Base-by-base conservation (phyloP, 73 alveolate species). In the Tetrahymena malaccensis region DNA sequence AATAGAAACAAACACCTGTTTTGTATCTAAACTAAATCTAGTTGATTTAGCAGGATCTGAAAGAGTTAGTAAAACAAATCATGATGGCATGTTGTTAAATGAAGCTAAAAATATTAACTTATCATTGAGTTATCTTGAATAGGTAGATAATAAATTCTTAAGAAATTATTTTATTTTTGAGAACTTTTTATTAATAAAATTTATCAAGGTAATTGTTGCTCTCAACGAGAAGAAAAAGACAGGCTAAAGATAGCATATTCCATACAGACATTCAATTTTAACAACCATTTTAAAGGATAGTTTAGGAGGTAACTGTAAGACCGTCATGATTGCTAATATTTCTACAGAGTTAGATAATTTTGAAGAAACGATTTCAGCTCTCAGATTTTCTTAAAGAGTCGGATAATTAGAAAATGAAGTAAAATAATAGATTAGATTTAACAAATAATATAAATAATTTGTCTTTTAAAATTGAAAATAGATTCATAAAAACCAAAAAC, bases 41-140 rank as follows among this genome's bases (percentile, higher is more conserved):
- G 99, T 98, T 13, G 99, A 98, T 96, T 96, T 98, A 94, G 99
- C 99, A 3, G 99, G 99, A n/a, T 97, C 99, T 93, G 99, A 98
- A 96, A 98, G 98, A 94, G 97, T 98, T 15, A 96, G 99, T 56
- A 98, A 98, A 96, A 96, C 99, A 7, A 97, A 98, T 33, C 99
- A 98, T 35, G 98, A 97, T 11, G 99, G 99, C 0, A 94, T 95
- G 35, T 96, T 98, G 33, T 94, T 98, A 50, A 99, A 97, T 94
- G 99, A 98, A 95, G 99, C 99, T 21, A 98, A 98, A 94, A 97
- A 98, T 96, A 98, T 98, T 34, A 98, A 98, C 94, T 96, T 97
- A 93, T 97, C 99, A 34, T 94, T 98, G 57, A 97, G 99, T 12
- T 97, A 98, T 58, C 97, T 98, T 85, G 99, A 99, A 40, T 97